Base-by-base conservation (phyloP, 352 stramenopile genomes). In the Pythium pectinolyticum region DNA sequence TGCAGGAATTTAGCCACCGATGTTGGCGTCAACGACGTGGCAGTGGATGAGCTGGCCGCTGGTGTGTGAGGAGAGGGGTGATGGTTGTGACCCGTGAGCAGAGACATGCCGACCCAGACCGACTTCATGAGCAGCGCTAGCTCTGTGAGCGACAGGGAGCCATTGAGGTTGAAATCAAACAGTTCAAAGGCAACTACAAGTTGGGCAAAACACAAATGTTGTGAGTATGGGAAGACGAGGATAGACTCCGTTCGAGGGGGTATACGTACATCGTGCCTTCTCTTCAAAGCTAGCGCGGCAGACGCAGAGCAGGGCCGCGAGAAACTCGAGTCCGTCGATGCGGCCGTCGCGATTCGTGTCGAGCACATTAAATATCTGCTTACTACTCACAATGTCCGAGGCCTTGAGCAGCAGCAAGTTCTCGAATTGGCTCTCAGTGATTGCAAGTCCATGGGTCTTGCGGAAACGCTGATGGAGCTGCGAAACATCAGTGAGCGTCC, bases 111-210 rank as follows among this genome's bases (percentile, higher is more conserved):
- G 19, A 86, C 67, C 66, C 83, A 82, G 1, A 90, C 78, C 0
- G 86, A 93, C 63, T 91, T 90, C 78, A 95, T 90, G 30, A 95
- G 61, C 20, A 94, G 66, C 24, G 82, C 77, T 49, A 93, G 68
- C 58, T 94, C 86, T 1, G 82, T 85, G 32, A 82, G 60, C 12
- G 84, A 93, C 12, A 94, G 65, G 27, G 77, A 90, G 4, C 80
- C 82, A 61, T 91, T 92, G 47, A 74, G 59, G 53, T 93, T 91
- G 66, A 92, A 92, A 59, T 94, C 85, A 43, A 91, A 92, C 28
- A 92, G 68, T 34, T 87, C 78, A 58, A 90, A 90, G 1, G 78
- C 78, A 60, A 88, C 82, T 89, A 25, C 11, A 52, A 25, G n/a
- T n/a, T n/a, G n/a, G n/a, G 39, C 24, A 17, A 17, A 52, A 27